These are phyloP conservation scores for Candida incommunis DNA, from an alignment of 805 yeast species.

Conservation along the genomic window DNA sequence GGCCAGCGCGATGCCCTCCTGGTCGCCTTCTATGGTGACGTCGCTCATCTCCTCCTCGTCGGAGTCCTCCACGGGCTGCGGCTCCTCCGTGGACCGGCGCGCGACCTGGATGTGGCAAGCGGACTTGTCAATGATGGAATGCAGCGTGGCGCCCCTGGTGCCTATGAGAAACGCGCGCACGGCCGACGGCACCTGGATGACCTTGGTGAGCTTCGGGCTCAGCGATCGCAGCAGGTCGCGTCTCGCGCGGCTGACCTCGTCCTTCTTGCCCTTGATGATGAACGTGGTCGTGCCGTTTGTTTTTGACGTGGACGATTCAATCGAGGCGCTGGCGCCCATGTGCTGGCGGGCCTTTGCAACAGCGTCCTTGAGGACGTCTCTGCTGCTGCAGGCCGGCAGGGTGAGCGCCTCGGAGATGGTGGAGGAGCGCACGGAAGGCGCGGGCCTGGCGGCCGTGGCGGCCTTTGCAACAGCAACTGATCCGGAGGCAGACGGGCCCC, in stretches of 20 bases:
- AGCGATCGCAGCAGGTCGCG: slow-evolving; percentile 62
- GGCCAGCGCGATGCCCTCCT: slow-evolving; percentile 68
- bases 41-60: slow-evolving; percentile 49
- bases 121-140: slow-evolving; percentile 58
- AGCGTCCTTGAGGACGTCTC: slow-evolving; percentile 56
- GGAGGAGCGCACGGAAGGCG: slow-evolving; percentile 36
- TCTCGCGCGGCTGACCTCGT: slow-evolving; percentile 53
- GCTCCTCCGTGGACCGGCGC: slow-evolving; percentile 4
- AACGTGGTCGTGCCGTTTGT: slow-evolving; percentile 69
- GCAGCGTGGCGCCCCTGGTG: slow-evolving; percentile 67
- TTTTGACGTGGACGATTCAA: slow-evolving; percentile 73
- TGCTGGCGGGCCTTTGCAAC: slow-evolving; percentile 46
- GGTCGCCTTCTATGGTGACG: slow-evolving; percentile 68
- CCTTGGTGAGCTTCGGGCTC: slow-evolving; percentile 54
- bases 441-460: slow-evolving; percentile 20
- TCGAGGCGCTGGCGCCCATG: slow-evolving; percentile 36
- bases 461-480: slow-evolving; percentile 7
- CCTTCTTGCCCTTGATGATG: slow-evolving; percentile 62
- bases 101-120: slow-evolving; percentile 63
- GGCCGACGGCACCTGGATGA: slow-evolving; percentile 59
- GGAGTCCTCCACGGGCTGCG: slow-evolving; percentile 28
- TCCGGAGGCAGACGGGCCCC: slow-evolving; percentile 3
- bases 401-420: slow-evolving; percentile 69
- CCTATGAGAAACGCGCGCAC: slow-evolving; percentile 76
- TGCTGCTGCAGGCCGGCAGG: slow-evolving; percentile 55